Percentiles rank a stretch among this genome's conserved stretches.
These are phyloP conservation scores for Exophiala oligosperma DNA, from an alignment of 2,329 filamentous ascomycete genomes.

Conservation along the genomic window DNA sequence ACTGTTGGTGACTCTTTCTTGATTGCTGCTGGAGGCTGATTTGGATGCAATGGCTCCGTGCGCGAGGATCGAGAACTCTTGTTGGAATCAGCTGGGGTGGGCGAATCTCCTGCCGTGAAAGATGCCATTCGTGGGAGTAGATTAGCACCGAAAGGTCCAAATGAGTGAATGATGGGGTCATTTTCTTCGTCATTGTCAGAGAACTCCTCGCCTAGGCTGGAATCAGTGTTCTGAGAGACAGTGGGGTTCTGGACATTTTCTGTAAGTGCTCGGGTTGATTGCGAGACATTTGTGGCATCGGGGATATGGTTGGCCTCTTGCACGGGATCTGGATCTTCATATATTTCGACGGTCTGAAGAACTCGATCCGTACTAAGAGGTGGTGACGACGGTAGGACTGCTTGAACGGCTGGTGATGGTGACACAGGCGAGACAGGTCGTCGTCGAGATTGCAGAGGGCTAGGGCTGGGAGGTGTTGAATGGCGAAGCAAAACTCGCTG, in stretches of 20 bases:
- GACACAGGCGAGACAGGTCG: conserved; percentile 75
- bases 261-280: conserved; percentile 34
- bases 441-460: conserved; percentile 58
- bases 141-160: conserved; percentile 85
- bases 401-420: conserved; percentile 59
- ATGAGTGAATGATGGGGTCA: conserved; percentile 87
- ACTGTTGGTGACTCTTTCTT: conserved; percentile 39
- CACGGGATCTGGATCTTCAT: conserved; percentile 60
- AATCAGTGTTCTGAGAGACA: conserved; percentile 10
- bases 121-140: conserved; percentile 79
- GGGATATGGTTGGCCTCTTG: conserved; percentile 7
- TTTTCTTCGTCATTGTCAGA: conserved; percentile 90
- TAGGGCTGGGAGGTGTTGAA: conserved; percentile 39
- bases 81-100: conserved; percentile 34
- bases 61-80: conserved; percentile 34
- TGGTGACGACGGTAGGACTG: conserved; percentile 43
- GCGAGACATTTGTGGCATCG: conserved; percentile 8
- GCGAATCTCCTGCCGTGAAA: conserved; percentile 67
- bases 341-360: conserved; percentile 57
- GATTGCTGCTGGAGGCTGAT: conserved; percentile 31
- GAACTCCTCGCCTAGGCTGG: conserved; percentile 49
- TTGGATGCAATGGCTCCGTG: conserved; percentile 37
- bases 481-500: conserved; percentile 28
- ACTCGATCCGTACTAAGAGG: conserved; percentile 18
- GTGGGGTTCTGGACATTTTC: conserved; percentile 30